Conservation (phyloP, 805 yeast genomes). For the Dipodascus geniculatus region DNA sequence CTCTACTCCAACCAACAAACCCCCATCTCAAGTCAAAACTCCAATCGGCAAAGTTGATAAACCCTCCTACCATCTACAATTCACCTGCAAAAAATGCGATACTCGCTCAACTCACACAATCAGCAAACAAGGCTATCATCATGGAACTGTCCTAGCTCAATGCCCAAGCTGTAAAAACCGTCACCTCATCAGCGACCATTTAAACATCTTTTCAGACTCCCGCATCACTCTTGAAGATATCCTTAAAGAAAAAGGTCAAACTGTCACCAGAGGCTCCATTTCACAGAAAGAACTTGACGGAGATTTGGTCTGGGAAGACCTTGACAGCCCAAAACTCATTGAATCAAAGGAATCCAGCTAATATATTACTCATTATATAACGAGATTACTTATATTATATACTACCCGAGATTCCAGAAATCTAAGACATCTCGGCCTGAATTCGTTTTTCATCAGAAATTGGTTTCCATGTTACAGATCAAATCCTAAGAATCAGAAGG, state of each 20-base stretch:
- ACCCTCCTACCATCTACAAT: slow-evolving; percentile 77
- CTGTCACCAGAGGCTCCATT: slow-evolving; percentile 48
- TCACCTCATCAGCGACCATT: slow-evolving; percentile 83
- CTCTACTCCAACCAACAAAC: neutral
- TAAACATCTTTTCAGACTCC: slow-evolving; percentile 71
- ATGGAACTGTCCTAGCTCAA: slow-evolving; percentile 78
- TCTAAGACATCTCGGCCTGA: no score
- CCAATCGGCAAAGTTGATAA: slow-evolving; percentile 41
- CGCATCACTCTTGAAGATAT: slow-evolving; percentile 72
- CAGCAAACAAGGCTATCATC: slow-evolving; percentile 81
- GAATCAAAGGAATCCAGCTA: neutral
- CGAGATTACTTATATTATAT: no score
- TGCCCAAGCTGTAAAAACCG: slow-evolving; percentile 87
- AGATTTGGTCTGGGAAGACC: slow-evolving; percentile 22
- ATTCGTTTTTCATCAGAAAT: neutral
- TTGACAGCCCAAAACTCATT: neutral
- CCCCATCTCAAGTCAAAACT: neutral
- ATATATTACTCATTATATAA: no score
- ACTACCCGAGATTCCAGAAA: no score
- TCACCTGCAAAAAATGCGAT: slow-evolving; percentile 82
- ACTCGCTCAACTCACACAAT: slow-evolving; percentile 80
- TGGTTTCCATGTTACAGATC: neutral
- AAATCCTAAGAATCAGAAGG: neutral
- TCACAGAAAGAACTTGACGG: slow-evolving; percentile 33
- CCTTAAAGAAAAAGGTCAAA: slow-evolving; percentile 62